Conservation (phyloP, 371 early-diverging fungal species). For the Mortierella sp. region DNA sequence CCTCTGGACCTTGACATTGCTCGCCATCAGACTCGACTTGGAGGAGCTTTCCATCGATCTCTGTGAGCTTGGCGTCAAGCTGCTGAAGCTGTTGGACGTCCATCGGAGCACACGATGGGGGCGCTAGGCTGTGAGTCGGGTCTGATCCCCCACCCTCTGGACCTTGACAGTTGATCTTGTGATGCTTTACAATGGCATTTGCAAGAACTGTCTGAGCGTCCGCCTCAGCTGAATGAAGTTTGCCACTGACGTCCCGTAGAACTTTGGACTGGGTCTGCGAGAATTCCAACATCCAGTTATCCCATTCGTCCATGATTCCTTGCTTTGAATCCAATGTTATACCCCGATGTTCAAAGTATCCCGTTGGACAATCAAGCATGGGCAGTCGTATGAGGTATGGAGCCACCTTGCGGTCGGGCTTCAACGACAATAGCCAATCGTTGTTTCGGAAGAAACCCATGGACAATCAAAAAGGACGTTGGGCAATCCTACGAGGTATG, state of each 20-base stretch:
- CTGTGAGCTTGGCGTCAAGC: too few relatives aligned
- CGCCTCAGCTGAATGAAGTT: conserved; percentile 15
- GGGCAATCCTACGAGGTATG: conserved; percentile 14
- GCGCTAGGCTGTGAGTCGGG: too few relatives aligned
- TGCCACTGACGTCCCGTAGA: conserved; percentile 17
- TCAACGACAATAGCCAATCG: conserved; percentile 18
- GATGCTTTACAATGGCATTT: conserved; percentile 17
- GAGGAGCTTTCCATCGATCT: too few relatives aligned
- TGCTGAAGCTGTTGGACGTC: too few relatives aligned
- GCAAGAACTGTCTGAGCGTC: conserved; percentile 25
- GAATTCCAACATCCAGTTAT: conserved; percentile 13
- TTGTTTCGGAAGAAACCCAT: too few relatives aligned
- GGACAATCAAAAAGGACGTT: conserved; percentile 17
- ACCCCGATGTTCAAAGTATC: conserved; percentile 34
- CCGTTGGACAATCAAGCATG: conserved; percentile 15
- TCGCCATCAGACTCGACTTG: too few relatives aligned
- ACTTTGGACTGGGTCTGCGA: conserved; percentile 13
- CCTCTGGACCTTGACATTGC: too few relatives aligned
- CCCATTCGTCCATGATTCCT: conserved; percentile 21
- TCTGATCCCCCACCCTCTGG: too few relatives aligned
- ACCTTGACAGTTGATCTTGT: conserved; percentile 19
- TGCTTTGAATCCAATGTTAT: conserved; percentile 17
- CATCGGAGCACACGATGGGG: too few relatives aligned
- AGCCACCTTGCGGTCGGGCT: conserved; percentile 4
- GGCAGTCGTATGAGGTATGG: conserved; percentile 14